phyloP scores from a whole-genome alignment of 257 asterid species.

The Nicotiana sylvestris region DNA sequence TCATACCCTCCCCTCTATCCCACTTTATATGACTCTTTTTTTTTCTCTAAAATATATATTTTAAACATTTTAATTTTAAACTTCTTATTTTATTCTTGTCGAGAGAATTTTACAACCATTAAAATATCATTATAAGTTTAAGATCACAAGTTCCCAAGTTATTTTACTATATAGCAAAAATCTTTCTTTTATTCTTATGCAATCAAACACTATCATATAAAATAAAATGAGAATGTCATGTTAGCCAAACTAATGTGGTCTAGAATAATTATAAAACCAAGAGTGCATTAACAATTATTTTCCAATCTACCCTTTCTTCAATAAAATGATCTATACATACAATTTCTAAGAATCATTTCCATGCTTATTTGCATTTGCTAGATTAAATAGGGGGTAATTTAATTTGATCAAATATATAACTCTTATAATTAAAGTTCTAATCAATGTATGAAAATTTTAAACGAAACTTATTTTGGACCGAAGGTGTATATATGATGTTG shows the following conservation, averaged over 20 bases:
- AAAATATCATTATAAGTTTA: background rate
- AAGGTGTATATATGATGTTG: too few relatives aligned
- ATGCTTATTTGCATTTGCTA: background rate
- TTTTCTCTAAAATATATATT: background rate
- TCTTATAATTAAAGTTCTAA: background rate
- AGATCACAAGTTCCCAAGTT: background rate
- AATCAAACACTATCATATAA: background rate
- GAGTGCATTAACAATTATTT: background rate
- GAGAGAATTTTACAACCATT: background rate
- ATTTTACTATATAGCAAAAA: background rate
- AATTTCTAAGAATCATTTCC: background rate
- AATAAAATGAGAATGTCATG: background rate
- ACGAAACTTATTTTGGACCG: background rate
- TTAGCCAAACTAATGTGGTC: background rate
- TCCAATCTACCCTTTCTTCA: background rate
- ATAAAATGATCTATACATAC: background rate
- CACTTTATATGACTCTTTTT: background rate
- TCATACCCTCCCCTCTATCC: background rate
- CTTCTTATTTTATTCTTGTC: background rate
- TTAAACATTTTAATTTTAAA: background rate
- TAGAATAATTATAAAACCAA: background rate
- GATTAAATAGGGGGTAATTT: background rate
- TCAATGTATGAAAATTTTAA: too few relatives aligned
- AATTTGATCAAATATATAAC: background rate
- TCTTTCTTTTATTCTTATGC: background rate